Evolutionary conservation across 2,329 filamentous ascomycete genomes (phyloP), one percentile per base, ranked within the genome.

Genomic region (Epichloe sylvatica): DNA sequence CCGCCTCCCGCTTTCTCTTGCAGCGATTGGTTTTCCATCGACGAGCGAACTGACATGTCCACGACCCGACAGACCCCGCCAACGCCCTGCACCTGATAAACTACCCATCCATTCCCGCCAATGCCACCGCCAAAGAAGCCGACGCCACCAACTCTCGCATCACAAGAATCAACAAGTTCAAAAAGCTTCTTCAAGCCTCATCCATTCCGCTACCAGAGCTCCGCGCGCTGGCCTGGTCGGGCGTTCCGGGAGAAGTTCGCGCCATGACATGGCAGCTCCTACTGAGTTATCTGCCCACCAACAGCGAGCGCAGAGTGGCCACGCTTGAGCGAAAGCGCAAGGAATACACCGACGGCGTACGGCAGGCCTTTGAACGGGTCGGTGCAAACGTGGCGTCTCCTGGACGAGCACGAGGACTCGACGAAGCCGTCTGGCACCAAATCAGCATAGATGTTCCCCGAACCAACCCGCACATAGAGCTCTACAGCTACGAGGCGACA

Each of bases 251-350:
- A 59, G 94, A 98, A 70, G 89, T 98, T 17, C 86, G 94, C 50
- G 88, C 92, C 46, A 96, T 98, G 84, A 92, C 91, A n/a, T 98
- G 92, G 92, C 90, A 97, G 67, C 75, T 98, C 23, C 75, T 98
- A 19, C 78, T 98, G 23, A 92, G 91, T 51, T 98, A 98, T 65
- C 77, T 98, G 4, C 92, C 94, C 1, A 94, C 91, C n/a, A 96
- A 89, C 62, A 94, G 89, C 59, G 94, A 98, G 64, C 78, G 92
- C 54, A 80, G 94, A 48, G 86, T 97, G 7, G 79, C 86, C 0
- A 92, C 90, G 0, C 73, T 98, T 9, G 92, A 98, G 64, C 77
- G 92, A 52, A 98, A 98, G 67, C 81, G 92, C 47, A 96, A 91
- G 63, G 94, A 98, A 64, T 98, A 98, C 62, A 71, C 97, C 2